These are phyloP conservation scores for Fraxinus anomala DNA, from an alignment of 257 asterid genomes.

Conservation along the genomic window DNA sequence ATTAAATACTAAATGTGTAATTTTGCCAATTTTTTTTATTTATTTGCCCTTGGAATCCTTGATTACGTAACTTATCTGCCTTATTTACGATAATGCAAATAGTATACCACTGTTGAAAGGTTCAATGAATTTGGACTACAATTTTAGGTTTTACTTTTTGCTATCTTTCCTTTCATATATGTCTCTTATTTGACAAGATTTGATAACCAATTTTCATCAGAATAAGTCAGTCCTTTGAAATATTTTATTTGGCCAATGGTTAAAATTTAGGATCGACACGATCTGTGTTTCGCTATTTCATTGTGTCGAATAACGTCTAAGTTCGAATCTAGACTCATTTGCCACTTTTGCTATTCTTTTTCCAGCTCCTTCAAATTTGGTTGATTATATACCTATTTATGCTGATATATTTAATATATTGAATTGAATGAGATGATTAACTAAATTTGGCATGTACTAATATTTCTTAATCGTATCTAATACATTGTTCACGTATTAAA, in stretches of 20 bases:
- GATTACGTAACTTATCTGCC: neutral
- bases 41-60: neutral
- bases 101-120: neutral
- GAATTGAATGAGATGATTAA: too few species aligned
- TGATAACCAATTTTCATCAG: neutral
- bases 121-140: neutral
- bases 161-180: neutral
- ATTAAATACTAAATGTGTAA: neutral
- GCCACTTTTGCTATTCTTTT: neutral
- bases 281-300: neutral
- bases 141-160: neutral
- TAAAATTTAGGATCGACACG: neutral
- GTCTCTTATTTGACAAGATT: neutral
- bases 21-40: neutral
- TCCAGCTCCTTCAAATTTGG: neutral
- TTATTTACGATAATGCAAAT: neutral
- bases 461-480: too few species aligned
- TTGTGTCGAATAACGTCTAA: neutral
- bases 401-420: too few species aligned
- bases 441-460: too few species aligned
- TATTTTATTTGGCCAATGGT: neutral
- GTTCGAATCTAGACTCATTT: neutral
- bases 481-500: too few species aligned
- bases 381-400: neutral
- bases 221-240: neutral